These are phyloP conservation scores for Leucocoprinus sp. DNA, from an alignment of 768 basidiomycete species.

Conservation along the genomic window DNA sequence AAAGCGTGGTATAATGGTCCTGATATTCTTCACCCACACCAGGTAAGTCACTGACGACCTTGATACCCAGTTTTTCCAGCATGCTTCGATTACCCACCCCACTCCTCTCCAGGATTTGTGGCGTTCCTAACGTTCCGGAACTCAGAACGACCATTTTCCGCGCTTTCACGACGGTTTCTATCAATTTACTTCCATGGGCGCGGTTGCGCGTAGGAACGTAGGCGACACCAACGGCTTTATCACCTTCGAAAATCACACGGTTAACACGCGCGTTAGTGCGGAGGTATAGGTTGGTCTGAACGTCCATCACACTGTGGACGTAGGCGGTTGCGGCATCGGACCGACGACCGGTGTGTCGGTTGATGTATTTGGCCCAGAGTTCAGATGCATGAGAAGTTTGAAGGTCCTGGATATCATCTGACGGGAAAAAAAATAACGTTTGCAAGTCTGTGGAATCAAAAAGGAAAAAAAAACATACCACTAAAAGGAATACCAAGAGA, in stretches of 20 bases:
- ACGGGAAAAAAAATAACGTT: not conserved
- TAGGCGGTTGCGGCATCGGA: constrained; percentile 62
- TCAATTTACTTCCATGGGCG: constrained; percentile 37
- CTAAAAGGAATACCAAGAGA: constrained; percentile 56
- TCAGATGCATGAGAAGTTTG: constrained; percentile 54
- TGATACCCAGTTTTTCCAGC: constrained; percentile 49
- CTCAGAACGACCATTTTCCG: constrained; percentile 61
- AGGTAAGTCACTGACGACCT: constrained; percentile 60
- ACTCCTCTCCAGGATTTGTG: constrained; percentile 67
- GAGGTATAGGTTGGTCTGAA: constrained; percentile 58
- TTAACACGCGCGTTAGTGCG: constrained; percentile 60
- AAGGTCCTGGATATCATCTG: constrained; percentile 66
- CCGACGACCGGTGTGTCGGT: constrained; percentile 62
- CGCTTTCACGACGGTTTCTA: constrained; percentile 58
- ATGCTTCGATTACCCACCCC: constrained; percentile 52
- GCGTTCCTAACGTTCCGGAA: constrained; percentile 61
- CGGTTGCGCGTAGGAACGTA: constrained; percentile 61
- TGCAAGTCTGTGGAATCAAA: not conserved
- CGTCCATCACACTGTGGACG: constrained; percentile 64
- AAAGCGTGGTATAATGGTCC: constrained; percentile 67
- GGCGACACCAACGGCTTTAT: constrained; percentile 63
- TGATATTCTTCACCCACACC: constrained; percentile 70
- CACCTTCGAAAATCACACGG: constrained; percentile 66
- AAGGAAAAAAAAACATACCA: constrained; percentile 30
- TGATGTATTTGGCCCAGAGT: constrained; percentile 75